Conservation (phyloP, 2,329 filamentous ascomycete species). For the Colletotrichum lini region DNA sequence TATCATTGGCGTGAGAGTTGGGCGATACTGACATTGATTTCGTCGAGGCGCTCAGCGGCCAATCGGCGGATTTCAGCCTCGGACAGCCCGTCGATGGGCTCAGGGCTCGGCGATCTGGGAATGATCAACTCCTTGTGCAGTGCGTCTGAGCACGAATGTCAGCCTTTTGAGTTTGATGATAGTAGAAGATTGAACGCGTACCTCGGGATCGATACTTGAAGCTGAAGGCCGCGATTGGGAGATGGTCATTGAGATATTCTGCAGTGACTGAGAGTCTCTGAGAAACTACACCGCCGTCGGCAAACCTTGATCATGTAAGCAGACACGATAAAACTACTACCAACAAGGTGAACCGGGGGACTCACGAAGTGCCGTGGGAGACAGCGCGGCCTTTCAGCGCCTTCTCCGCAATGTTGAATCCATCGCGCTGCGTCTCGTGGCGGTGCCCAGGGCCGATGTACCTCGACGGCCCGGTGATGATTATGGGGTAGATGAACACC, state of each 20-base stretch:
- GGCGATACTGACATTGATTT: constrained; percentile 28
- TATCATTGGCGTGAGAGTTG: neutral
- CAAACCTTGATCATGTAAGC: constrained; percentile 22
- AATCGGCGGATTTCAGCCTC: constrained; percentile 38
- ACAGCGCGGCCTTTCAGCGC: constrained; percentile 42
- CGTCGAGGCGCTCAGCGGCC: constrained; percentile 35
- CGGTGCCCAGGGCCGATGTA: neutral
- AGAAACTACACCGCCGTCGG: constrained; percentile 21
- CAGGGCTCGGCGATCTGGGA: constrained; percentile 39
- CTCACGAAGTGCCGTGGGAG: constrained; percentile 45
- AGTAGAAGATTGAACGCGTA: constrained; percentile 1
- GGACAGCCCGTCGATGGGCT: constrained; percentile 34
- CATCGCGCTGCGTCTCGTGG: neutral
- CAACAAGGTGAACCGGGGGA: neutral
- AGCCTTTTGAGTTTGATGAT: neutral
- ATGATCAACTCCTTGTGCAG: constrained; percentile 44
- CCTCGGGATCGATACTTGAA: constrained; percentile 48
- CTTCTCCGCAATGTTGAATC: constrained; percentile 38
- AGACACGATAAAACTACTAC: neutral
- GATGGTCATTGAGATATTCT: constrained; percentile 12
- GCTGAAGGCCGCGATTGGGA: constrained; percentile 39
- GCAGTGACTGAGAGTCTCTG: neutral
- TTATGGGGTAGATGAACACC: constrained; percentile 39
- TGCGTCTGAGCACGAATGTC: constrained; percentile 38
- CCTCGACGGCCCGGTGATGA: constrained; percentile 5